phyloP scores from a whole-genome alignment of 1,284 basidiomycete species.

The Pseudozyma tsukubaensis region DNA sequence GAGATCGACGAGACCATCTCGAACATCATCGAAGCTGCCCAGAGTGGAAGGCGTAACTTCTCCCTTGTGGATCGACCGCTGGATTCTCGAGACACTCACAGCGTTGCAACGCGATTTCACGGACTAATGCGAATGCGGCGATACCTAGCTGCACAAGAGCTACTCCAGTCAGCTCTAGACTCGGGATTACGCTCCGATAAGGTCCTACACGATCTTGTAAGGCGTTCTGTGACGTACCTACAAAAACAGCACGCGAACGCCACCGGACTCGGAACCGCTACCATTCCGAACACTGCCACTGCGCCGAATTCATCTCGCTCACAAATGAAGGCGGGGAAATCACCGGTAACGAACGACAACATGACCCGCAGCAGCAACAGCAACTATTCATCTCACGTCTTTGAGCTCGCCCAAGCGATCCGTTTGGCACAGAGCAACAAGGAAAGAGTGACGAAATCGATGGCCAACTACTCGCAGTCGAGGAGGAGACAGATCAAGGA shows the following conservation, averaged over 20 bases:
- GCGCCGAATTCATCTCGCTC: neutral
- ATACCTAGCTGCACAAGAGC: conserved; percentile 41
- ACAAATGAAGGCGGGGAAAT: neutral
- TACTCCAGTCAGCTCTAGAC: conserved; percentile 31
- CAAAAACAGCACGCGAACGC: conserved; percentile 13
- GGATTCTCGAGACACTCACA: conserved; percentile 9
- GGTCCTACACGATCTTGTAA: conserved; percentile 25
- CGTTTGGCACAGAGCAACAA: conserved; percentile 9
- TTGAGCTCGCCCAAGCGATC: conserved; percentile 15
- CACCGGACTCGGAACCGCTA: neutral
- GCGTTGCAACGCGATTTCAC: conserved; percentile 41
- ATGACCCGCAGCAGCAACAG: neutral
- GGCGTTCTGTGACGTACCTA: conserved; percentile 21
- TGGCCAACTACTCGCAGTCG: neutral
- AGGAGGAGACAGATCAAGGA: conserved; percentile 19
- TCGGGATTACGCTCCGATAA: conserved; percentile 27
- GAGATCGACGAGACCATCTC: conserved; percentile 35
- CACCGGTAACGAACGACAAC: too few species aligned
- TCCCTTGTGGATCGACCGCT: conserved; percentile 27
- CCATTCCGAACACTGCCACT: too few species aligned
- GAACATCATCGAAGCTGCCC: conserved; percentile 46
- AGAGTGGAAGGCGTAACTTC: conserved; percentile 12
- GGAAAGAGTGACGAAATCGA: conserved; percentile 8
- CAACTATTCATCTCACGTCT: conserved; percentile 5
- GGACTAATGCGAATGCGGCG: conserved; percentile 22